Conservation (phyloP, 108 stramenopile genomes). For the Cyclotella distinguenda region DNA sequence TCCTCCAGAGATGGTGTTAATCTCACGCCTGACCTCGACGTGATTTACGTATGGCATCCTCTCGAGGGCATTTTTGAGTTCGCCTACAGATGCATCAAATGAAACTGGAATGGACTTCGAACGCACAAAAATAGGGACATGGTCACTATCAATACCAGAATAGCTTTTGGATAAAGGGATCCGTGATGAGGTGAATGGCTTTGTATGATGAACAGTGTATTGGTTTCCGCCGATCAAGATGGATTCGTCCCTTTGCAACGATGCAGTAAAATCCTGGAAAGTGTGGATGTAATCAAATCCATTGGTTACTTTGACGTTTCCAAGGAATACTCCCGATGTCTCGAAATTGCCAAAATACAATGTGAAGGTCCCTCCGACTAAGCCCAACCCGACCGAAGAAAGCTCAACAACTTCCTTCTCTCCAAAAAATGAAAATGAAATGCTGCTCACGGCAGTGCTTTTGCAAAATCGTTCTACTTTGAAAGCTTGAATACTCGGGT, state of each 20-base stretch:
- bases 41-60: constrained; percentile 58
- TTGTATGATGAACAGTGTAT: constrained; percentile 34
- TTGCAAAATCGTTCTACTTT: constrained; percentile 46
- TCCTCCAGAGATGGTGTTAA: constrained; percentile 44
- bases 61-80: constrained; percentile 71
- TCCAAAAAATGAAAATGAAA: constrained; percentile 41
- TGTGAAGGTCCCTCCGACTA: constrained; percentile 44
- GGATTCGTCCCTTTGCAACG: constrained; percentile 48
- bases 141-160: constrained; percentile 16
- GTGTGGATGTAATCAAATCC: constrained; percentile 44
- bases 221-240: constrained; percentile 37
- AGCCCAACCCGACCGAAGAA: constrained; percentile 36
- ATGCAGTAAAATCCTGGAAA: constrained; percentile 40
- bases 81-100: constrained; percentile 45
- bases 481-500: constrained; percentile 39
- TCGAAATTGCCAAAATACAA: constrained; percentile 51
- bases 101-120: constrained; percentile 43
- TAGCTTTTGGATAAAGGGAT: constrained; percentile 40
- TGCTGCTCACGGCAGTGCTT: constrained; percentile 28
- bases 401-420: constrained; percentile 43
- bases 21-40: constrained; percentile 58
- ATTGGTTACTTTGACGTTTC: constrained; percentile 31
- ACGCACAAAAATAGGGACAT: constrained; percentile 15
- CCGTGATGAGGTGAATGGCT: constrained; percentile 30
- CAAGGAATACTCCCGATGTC: constrained; percentile 34